Percentiles rank a stretch among this genome's conserved stretches.
Evolutionary conservation across 2,329 filamentous ascomycete genomes (phyloP).

Genomic region (Fusarium oxysporum): DNA sequence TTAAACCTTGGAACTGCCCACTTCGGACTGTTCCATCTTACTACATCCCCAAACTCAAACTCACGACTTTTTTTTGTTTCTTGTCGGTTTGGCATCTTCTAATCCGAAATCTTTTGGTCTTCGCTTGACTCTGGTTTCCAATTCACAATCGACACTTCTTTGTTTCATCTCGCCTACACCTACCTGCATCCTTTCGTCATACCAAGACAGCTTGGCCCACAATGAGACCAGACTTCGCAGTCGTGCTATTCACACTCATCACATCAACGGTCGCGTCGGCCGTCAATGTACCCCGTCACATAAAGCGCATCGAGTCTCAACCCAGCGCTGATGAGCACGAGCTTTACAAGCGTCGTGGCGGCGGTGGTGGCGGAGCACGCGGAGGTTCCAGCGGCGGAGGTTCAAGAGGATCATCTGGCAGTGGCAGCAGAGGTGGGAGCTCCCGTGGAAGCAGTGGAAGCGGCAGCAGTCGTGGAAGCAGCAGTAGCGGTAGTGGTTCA

Average conservation of each 20-base stretch:
- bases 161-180: background rate
- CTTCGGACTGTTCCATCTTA: constrained; percentile 4
- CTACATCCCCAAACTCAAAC: constrained; percentile 10
- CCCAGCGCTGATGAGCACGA: constrained; percentile 53
- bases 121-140: background rate
- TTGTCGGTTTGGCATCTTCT: background rate
- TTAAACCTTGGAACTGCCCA: constrained; percentile 33
- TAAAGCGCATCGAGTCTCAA: constrained; percentile 41
- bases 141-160: background rate
- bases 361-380: constrained; percentile 64
- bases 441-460: constrained; percentile 29
- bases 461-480: constrained; percentile 19
- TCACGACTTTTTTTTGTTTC: background rate
- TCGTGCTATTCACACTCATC: constrained; percentile 48
- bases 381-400: constrained; percentile 44
- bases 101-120: background rate
- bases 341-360: constrained; percentile 71
- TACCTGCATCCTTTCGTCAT: background rate
- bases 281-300: constrained; percentile 39
- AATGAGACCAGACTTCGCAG: constrained; percentile 50
- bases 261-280: constrained; percentile 43
- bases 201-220: constrained; percentile 17
- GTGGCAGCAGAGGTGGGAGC: constrained; percentile 31
- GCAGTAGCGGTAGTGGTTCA: constrained; percentile 18
- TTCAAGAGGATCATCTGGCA: constrained; percentile 21